Base-by-base conservation (phyloP, 1,284 basidiomycete species). In the Volvariella volvacea region DNA sequence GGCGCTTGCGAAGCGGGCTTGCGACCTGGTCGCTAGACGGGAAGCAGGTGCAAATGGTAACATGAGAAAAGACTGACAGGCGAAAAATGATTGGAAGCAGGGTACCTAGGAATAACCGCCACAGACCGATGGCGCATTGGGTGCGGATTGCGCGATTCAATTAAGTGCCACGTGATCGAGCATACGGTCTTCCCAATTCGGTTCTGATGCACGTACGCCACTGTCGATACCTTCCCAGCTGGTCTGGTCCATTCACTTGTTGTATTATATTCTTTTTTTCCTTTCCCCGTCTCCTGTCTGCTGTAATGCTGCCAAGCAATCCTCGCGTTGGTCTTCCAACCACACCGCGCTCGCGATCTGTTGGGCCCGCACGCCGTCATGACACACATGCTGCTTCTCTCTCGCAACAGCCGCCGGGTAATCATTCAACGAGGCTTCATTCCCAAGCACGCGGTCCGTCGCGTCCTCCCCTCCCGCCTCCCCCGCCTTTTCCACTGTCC, bases 271-370 rank as follows among this genome's bases (percentile, higher is more conserved):
- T 19, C 16, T 28, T 39, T 41, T 41, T 15, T 38, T 38, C 40
- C 46, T 20, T 19, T 14, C 16, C 38, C 15, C 38, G 12, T 8
- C 41, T 12, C n/a, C 7, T 12, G 19, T 12, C 16, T 7, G n/a
- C 7, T 33, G 9, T 33, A 40, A 53, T 54, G 48, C 30, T 52
- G 9, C 34, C 47, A 14, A 46, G 45, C 42, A 45, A 38, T 39
- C 48, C 25, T 12, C 25, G 25, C 48, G 36, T 34, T 37, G 60
- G 59, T 15, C 59, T 63, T 49, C 58, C 59, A 40, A 55, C 42
- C 41, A 62, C 57, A 45, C 59, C 56, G 39, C 55, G 56, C 15
- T 50, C 54, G 44, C 51, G 51, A 36, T 30, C 44, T 37, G 41
- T 41, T 43, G 41, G 50, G 45, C 42, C 34, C 43, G 32, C 22